Evolutionary conservation across 1,284 basidiomycete species (phyloP), one percentile per base, ranked within the genome.

Genomic region (Tremellales sp.): DNA sequence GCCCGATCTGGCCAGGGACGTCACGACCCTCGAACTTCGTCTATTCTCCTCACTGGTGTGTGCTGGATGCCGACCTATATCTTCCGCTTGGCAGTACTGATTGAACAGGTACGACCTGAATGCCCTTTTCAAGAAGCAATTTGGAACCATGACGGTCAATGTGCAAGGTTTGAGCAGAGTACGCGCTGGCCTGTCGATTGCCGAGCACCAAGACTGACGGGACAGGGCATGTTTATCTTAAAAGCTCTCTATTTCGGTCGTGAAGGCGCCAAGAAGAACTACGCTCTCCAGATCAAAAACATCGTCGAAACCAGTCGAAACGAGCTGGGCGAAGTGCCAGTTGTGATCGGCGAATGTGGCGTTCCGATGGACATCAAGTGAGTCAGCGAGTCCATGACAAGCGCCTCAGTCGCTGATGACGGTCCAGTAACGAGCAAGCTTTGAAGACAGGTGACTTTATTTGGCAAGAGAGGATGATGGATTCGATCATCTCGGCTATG

Each of bases 301-400:
- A 80, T 94, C 40, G 82, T 88, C 3, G 77, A 85, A 43, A 78
- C 80, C 27, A 83, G 80, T 0, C 82, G 87, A 58, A 71, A 79
- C 27, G 77, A 81, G 3, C 77, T 94, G 0, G 87, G 86, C 23
- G 86, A 90, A 62, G 80, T 75, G 11, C 91, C 91, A 8, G 81
- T 89, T 29, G 74, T 94, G 7, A 82, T 97, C 55, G 91, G 91
- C 23, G 92, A 97, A 70, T 88, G 86, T 57, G 92, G 92, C 27
- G 79, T 94, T 33, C 91, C 91, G 0, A 92, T 96, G 84, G 91
- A 97, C 63, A 81, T 94, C 79, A 94, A 96, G 87, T 89, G 61
- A 40, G n/a, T n/a, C n/a, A n/a, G 85, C 76, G 29, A 8, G 10
- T 15, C 36, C 10, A 39, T 39, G 8, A 8, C 23, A 22, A 21